A percentile compares a stretch with the other conserved stretches of the same genome.
phyloP scores from a whole-genome alignment of 1,139 yeast species.

The Scheffersomyces insectosa region DNA sequence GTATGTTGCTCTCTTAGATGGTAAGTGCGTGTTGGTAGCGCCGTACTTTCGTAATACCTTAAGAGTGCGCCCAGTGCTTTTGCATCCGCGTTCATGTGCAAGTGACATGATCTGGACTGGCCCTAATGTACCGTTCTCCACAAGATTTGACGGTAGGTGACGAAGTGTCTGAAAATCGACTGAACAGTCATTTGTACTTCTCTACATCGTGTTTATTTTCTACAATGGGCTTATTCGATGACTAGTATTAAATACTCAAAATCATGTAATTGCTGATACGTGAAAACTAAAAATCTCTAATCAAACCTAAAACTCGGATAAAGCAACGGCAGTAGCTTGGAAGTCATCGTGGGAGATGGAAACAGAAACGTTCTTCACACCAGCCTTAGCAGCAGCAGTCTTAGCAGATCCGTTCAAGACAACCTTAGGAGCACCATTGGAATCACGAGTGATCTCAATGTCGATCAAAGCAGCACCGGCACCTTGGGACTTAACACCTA shows the following conservation, averaged over 20 bases:
- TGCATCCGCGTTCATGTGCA: too few relatives aligned
- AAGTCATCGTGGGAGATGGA: slow-evolving; percentile 95
- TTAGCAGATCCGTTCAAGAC: slow-evolving; percentile 73
- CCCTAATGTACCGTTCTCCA: too few relatives aligned
- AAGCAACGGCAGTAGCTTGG: slow-evolving; percentile 98
- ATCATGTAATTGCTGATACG: neutral
- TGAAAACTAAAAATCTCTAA: neutral
- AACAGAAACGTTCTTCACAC: slow-evolving; percentile 73
- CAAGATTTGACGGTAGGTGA: too few relatives aligned
- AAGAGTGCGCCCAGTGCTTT: too few relatives aligned
- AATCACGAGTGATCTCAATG: slow-evolving; percentile 78
- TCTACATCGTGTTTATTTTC: too few relatives aligned
- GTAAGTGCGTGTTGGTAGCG: too few relatives aligned
- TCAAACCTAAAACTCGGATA: slow-evolving; percentile 56
- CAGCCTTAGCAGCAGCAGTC: slow-evolving; percentile 67
- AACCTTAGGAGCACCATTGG: slow-evolving; percentile 83
- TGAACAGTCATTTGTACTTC: too few relatives aligned
- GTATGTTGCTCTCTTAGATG: too few relatives aligned
- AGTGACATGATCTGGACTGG: too few relatives aligned
- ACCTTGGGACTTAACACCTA: slow-evolving; percentile 87
- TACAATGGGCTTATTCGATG: slow-evolving; percentile 2
- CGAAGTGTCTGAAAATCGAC: too few relatives aligned
- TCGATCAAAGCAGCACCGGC: slow-evolving; percentile 93
- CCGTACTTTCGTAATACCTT: too few relatives aligned
- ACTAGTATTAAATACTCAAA: neutral